phyloP scores from a whole-genome alignment of 257 asterid species.

The Primulina huaijiensis region DNA sequence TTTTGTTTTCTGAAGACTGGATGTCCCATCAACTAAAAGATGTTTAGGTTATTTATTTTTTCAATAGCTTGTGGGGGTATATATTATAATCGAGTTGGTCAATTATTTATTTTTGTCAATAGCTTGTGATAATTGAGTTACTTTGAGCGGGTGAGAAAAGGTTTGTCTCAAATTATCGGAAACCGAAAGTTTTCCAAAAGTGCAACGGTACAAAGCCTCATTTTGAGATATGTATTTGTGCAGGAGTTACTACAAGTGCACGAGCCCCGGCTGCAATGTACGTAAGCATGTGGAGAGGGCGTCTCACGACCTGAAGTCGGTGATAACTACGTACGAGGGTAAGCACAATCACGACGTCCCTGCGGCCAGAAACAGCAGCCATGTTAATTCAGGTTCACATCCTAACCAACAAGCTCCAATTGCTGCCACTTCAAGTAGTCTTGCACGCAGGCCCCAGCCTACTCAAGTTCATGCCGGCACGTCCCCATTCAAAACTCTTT shows the following conservation, averaged over 20 bases:
- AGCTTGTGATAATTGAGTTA: no score
- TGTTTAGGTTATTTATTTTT: no score
- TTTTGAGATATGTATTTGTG: constrained; percentile 3
- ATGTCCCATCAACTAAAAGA: background rate
- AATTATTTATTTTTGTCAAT: no score
- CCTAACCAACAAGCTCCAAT: constrained; percentile 35
- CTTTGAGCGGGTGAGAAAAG: no score
- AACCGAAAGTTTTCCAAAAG: no score
- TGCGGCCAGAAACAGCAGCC: constrained; percentile 70
- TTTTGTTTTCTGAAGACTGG: background rate
- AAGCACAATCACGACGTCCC: constrained; percentile 91
- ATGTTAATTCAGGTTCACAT: constrained; percentile 35
- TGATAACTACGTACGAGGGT: constrained; percentile 86
- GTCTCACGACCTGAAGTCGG: constrained; percentile 71
- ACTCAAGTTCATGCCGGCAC: constrained; percentile 44
- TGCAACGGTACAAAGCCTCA: no score
- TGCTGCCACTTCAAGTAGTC: constrained; percentile 31
- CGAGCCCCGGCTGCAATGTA: constrained; percentile 75
- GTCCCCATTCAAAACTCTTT: constrained; percentile 44
- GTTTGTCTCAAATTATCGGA: no score
- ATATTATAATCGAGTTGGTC: background rate
- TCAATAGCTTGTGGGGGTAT: no score
- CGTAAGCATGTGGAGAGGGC: constrained; percentile 91
- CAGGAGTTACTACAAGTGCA: constrained; percentile 98
- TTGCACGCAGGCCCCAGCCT: constrained; percentile 48